Conservation (phyloP, 805 yeast species). For the Torulaspora indica region DNA sequence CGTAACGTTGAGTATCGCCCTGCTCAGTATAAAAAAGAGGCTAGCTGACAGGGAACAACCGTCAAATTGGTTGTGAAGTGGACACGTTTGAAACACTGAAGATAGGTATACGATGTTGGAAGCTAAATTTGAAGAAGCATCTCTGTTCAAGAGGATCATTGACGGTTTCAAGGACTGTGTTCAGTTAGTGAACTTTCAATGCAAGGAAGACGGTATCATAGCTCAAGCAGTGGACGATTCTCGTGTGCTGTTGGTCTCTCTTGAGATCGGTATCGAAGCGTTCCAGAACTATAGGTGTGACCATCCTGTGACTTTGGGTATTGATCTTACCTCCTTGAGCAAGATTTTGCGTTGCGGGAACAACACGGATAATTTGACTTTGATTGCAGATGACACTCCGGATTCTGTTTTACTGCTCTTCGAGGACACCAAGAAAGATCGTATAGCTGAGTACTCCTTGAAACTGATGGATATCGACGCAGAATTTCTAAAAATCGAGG, state of each 20-base stretch:
- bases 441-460: slow-evolving; percentile 85
- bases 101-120: slow-evolving; percentile 64
- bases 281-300: slow-evolving; percentile 94
- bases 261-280: slow-evolving; percentile 81
- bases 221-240: slow-evolving; percentile 98
- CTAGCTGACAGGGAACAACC: not conserved
- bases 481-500: slow-evolving; percentile 89
- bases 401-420: slow-evolving; percentile 75
- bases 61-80: too few species aligned
- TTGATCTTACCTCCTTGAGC: slow-evolving; percentile 80
- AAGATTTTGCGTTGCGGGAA: slow-evolving; percentile 90
- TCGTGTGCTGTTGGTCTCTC: slow-evolving; percentile 84
- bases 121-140: slow-evolving; percentile 93
- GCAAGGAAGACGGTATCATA: slow-evolving; percentile 90
- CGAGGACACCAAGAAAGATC: slow-evolving; percentile 86
- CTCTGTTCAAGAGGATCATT: slow-evolving; percentile 83
- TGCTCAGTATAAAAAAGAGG: slow-evolving; percentile 3
- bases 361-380: slow-evolving; percentile 79
- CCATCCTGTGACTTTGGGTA: slow-evolving; percentile 84
- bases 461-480: slow-evolving; percentile 96
- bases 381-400: slow-evolving; percentile 85
- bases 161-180: slow-evolving; percentile 95
- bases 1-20: slow-evolving; percentile 5
- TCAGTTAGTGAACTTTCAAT: slow-evolving; percentile 91
- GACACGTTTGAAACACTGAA: not conserved